Conservation (phyloP, 2,329 filamentous ascomycete genomes). For the Leptographium procerum region DNA sequence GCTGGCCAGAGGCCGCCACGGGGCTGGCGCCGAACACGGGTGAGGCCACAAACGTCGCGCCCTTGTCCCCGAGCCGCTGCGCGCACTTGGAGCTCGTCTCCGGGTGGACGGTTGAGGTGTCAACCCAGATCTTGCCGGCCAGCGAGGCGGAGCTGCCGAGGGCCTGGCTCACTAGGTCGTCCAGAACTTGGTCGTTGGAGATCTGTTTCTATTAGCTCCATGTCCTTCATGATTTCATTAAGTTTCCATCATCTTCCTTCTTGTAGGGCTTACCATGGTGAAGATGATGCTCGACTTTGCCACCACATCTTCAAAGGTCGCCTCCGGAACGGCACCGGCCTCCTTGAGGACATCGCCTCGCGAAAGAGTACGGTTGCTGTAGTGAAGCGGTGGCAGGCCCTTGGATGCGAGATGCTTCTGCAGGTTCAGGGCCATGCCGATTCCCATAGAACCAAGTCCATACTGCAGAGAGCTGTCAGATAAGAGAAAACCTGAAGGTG, state of each 20-base stretch:
- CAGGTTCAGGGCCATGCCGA: conserved; percentile 5
- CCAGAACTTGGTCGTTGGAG: conserved; percentile 2
- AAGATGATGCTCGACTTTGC: conserved; percentile 1
- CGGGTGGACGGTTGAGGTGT: conserved; percentile 4
- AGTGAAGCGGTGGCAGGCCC: conserved; percentile 2
- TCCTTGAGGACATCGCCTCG: conserved; percentile 1
- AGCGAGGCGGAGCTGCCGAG: neutral
- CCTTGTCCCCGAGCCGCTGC: neutral
- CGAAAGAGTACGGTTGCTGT: conserved; percentile 5
- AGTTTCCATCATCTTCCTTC: too few relatives aligned
- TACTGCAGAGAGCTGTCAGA: neutral
- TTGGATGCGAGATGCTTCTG: conserved; percentile 1
- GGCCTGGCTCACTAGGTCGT: neutral
- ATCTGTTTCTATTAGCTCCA: neutral
- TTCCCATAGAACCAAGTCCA: conserved; percentile 5
- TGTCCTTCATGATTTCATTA: too few relatives aligned
- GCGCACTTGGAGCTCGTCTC: neutral
- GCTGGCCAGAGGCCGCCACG: neutral
- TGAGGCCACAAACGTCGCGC: conserved; percentile 2
- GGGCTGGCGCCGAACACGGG: conserved; percentile 4
- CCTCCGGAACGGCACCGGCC: neutral
- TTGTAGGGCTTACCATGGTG: neutral
- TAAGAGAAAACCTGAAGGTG: neutral
- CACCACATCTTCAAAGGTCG: neutral
- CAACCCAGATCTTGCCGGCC: conserved; percentile 3